Evolutionary conservation across 306 rosid genomes (phyloP).

Genomic region (Sechiopsis laciniata): DNA sequence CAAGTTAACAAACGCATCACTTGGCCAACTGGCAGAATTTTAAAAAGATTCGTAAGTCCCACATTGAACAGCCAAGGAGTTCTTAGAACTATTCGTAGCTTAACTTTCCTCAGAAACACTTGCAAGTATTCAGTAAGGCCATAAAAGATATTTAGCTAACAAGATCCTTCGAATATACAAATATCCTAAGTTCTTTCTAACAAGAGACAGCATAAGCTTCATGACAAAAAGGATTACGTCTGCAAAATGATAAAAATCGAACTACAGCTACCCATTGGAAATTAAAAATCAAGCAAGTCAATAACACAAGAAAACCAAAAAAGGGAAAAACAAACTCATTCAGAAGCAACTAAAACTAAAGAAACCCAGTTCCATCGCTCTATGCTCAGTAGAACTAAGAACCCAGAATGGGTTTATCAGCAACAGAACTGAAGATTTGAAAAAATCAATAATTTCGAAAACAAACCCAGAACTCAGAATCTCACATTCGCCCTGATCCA

Average conservation of each 20-base stretch:
- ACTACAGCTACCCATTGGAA: neutral
- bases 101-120: neutral
- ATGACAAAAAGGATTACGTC: neutral
- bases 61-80: no score
- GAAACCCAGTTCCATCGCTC: slow-evolving; percentile 4
- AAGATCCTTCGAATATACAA: neutral
- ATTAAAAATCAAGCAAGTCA: slow-evolving; percentile 1
- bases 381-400: neutral
- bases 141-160: neutral
- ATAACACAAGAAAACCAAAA: neutral
- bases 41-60: neutral
- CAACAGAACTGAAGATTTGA: neutral
- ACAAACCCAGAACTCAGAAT: slow-evolving; percentile 11
- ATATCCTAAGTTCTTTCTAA: slow-evolving; percentile 1
- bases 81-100: neutral
- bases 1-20: neutral
- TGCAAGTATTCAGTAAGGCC: neutral
- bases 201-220: neutral
- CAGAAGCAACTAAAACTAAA: neutral
- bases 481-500: neutral
- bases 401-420: neutral
- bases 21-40: neutral
- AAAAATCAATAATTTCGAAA: neutral
- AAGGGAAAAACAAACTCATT: neutral
- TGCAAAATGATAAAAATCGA: no score